Evolutionary conservation across 2,329 filamentous ascomycete species (phyloP).

Genomic region (Hypoxylon sp.): DNA sequence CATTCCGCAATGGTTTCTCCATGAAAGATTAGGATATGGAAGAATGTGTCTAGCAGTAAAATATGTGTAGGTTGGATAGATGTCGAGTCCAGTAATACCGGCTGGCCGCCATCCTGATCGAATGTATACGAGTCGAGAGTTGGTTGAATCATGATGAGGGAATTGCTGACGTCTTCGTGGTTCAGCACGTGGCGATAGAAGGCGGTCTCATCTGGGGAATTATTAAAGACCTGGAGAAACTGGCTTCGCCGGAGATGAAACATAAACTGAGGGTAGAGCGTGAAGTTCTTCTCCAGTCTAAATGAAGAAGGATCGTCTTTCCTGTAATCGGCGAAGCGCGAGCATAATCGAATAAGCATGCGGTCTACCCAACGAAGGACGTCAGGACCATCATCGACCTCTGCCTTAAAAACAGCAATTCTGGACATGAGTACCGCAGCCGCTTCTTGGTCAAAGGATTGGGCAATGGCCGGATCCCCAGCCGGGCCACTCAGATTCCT

Average conservation of each 20-base stretch:
- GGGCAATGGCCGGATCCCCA: constrained; percentile 93
- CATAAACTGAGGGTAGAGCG: constrained; percentile 99
- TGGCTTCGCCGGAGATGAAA: constrained; percentile 97
- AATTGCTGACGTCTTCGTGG: constrained; percentile 97
- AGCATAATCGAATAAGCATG: constrained; percentile 97
- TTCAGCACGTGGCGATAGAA: constrained; percentile 98
- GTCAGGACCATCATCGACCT: constrained; percentile 98
- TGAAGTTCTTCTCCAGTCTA: constrained; percentile 98
- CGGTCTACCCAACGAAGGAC: constrained; percentile 97
- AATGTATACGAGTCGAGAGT: constrained; percentile 98
- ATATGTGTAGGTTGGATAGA: constrained; percentile 96
- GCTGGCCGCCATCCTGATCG: constrained; percentile 91
- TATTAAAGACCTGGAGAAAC: constrained; percentile 99
- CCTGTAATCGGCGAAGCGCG: constrained; percentile 95
- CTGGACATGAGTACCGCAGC: constrained; percentile 98
- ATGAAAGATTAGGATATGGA: constrained; percentile 99
- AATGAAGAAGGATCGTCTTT: constrained; percentile 99
- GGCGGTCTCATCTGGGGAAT: constrained; percentile 98
- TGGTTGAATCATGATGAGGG: constrained; percentile 98
- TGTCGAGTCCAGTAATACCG: constrained; percentile 95
- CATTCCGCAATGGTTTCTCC: constrained; percentile 98
- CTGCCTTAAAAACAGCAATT: constrained; percentile 98
- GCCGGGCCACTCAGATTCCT: constrained; percentile 92
- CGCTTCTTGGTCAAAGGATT: constrained; percentile 98
- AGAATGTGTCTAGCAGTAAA: constrained; percentile 96